phyloP scores from a whole-genome alignment of 306 rosid species.

The Quercus aquifolioides region DNA sequence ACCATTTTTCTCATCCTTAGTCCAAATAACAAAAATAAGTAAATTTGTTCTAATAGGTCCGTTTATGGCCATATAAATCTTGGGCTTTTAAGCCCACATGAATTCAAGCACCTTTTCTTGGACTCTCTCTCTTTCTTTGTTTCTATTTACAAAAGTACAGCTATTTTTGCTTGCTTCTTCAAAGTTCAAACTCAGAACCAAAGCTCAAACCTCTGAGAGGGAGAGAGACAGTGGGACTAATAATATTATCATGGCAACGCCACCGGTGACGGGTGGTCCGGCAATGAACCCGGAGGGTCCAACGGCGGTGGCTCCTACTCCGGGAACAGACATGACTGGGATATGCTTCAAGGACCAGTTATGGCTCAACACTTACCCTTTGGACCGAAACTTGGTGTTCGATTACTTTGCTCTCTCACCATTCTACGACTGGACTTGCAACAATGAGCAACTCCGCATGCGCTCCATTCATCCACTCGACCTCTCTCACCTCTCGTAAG shows the following conservation, averaged over 20 bases:
- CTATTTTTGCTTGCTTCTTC: no score
- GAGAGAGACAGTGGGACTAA: no score
- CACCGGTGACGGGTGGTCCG: conserved; percentile 30
- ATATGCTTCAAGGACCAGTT: conserved; percentile 92
- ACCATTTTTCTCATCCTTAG: no score
- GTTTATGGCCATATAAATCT: no score
- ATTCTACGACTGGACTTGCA: conserved; percentile 88
- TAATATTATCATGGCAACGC: conserved; percentile 48
- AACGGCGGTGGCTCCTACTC: conserved; percentile 50
- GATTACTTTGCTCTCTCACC: conserved; percentile 94
- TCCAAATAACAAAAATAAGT: no score
- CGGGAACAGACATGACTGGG: conserved; percentile 94
- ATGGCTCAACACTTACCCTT: conserved; percentile 86
- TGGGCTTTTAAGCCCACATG: no score
- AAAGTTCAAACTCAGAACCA: no score
- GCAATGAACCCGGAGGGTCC: conserved; percentile 38
- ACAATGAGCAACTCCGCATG: conserved; percentile 86
- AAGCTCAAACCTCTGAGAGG: no score
- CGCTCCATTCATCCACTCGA: conserved; percentile 94
- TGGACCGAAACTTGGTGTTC: conserved; percentile 86
- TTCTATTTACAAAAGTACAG: no score
- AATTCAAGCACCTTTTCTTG: no score
- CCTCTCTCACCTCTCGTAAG: conserved; percentile 66
- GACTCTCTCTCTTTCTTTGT: no score
- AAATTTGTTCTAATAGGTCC: no score